Evolutionary conservation across 257 asterid genomes (phyloP), one percentile per base, ranked within the genome.

Genomic region (Capsicum pubescens): DNA sequence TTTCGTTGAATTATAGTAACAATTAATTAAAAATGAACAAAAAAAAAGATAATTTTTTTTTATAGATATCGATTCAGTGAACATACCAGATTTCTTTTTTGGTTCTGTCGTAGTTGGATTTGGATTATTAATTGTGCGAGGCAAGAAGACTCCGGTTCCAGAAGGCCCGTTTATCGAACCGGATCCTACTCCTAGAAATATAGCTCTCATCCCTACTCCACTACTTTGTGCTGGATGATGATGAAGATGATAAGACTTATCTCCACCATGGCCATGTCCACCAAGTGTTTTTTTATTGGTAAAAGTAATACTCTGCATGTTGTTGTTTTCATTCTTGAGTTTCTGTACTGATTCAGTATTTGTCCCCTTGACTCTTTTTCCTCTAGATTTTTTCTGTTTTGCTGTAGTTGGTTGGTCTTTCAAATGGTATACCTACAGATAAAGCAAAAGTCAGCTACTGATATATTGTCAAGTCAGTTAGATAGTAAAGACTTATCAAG

Each of bases 141-240:
- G 98, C 84, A 93, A 85, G 88, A 95, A 95, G 48, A 95, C 98
- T 52, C 98, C 98, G 1, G 98, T 95, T 7, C 98, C 98, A 48
- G 80, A 68, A n/a, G 89, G 84, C 70, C 91, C 95, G 14, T 12
- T 86, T 83, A 58, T 79, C 0, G 90, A 64, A 5, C 92, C 91
- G 83, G 97, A 78, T 78, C 93, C 93, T 2, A 94, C 93, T 2
- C 95, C 93, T 8, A 95, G 94, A 71, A 93, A 93, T 52, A 95
- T 87, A 0, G 97, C 98, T 89, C 89, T 83, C 97, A 92, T 95
- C 83, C 97, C 97, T 91, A 97, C 90, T 84, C 98, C 97, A 84
- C 16, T 42, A 66, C 5, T 83, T 85, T 77, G 81, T 54, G 21
- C 10, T 50, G 61, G 44, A 48, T 36, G 19, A 2, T 78, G 48